Base-by-base conservation (phyloP, 805 yeast species). In the Myxozyma sirexii region DNA sequence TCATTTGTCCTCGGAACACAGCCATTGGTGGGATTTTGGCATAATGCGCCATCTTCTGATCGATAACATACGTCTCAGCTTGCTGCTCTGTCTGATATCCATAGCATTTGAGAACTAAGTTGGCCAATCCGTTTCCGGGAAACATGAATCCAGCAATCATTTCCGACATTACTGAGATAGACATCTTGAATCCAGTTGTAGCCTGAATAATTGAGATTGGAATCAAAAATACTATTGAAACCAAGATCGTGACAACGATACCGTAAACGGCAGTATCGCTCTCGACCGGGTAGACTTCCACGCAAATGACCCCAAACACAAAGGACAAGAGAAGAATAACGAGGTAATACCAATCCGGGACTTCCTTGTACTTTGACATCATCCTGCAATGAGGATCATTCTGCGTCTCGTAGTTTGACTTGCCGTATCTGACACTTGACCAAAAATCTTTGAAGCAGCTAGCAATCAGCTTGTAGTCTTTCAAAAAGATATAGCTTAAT, bases 41-140 rank as follows among this genome's bases (percentile, higher is more conserved):
- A 68, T 87, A 87, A 62, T 86, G 88, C 2, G 83, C 88, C 70
- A 83, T 69, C 67, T 86, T 86, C 77, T 82, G 80, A 67, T 83
- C 86, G 7, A 78, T 75, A 33, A 82, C 75, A 68, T 78, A 84
- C 54, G 77, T 74, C 42, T 82, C 76, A 0, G 87, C 87, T 67
- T 84, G 87, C 74, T 21, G 7, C 42, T 82, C 76, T 0, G 87
- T 86, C 67, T 84, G 86, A 13, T 45, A 21, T 27, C 87, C 86
- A 65, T 79, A 80, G 8, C 85, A 80, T 71, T 84, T 84, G 74
- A 84, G 78, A 67, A 82, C 78, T 78, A 87, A 82, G 73, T 84
- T 79, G 0, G 88, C 87, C n/a, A 84, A 71, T 0, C 90, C 82
- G 49, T 75, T 74, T 1, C 84, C 88, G 2, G 88, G 89, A 10